These are phyloP conservation scores for Candida pseudofarinosa DNA, from an alignment of 805 yeast species.

Conservation along the genomic window DNA sequence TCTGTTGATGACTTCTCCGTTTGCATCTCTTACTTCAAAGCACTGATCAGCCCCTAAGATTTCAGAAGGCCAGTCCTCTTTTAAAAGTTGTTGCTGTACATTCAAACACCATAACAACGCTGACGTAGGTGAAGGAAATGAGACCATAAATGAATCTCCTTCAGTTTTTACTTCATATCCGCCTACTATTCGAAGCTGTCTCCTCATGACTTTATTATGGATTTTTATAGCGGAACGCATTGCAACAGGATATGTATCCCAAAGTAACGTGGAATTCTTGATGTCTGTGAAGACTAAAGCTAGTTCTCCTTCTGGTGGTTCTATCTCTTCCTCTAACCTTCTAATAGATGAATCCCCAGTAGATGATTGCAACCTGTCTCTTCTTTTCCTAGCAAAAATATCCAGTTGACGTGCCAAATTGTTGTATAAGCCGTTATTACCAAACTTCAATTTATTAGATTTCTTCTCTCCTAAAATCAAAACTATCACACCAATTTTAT, in stretches of 20 bases:
- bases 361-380: slow-evolving; percentile 35
- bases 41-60: slow-evolving; percentile 83
- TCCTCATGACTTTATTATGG: slow-evolving; percentile 91
- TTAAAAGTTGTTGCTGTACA: slow-evolving; percentile 76
- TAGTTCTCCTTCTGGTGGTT: slow-evolving; percentile 90
- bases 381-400: slow-evolving; percentile 34
- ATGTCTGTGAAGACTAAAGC: slow-evolving; percentile 98
- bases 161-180: slow-evolving; percentile 99
- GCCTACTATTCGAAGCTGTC: slow-evolving; percentile 86
- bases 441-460: slow-evolving; percentile 22
- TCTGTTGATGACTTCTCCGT: slow-evolving; percentile 60
- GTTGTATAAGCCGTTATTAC: slow-evolving; percentile 28
- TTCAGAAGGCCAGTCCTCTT: slow-evolving; percentile 94
- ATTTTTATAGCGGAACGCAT: slow-evolving; percentile 96
- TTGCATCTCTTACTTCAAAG: slow-evolving; percentile 65
- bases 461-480: slow-evolving; percentile 59
- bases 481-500: slow-evolving; percentile 77
- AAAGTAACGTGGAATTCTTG: slow-evolving; percentile 83
- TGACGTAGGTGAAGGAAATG: slow-evolving; percentile 87
- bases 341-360: slow-evolving; percentile 69
- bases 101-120: slow-evolving; percentile 94
- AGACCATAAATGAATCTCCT: slow-evolving; percentile 98
- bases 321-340: slow-evolving; percentile 82
- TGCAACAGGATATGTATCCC: slow-evolving; percentile 91
- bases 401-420: slow-evolving; percentile 37